These are phyloP conservation scores for Trametes sp. DNA, from an alignment of 1,284 basidiomycete species.

Conservation along the genomic window DNA sequence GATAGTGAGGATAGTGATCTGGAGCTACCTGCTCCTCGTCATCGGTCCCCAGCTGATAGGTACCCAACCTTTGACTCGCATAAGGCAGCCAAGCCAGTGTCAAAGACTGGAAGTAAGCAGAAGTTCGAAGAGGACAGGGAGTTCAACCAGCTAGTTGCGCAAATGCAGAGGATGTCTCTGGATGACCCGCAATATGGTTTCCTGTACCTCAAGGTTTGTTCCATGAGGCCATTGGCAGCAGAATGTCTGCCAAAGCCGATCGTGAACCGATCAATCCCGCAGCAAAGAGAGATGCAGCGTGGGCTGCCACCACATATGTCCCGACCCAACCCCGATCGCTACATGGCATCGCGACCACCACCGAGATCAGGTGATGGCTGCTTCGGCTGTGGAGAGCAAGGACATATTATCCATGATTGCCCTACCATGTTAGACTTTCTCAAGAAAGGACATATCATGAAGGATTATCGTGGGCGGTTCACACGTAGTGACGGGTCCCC, in stretches of 20 bases:
- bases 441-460: conserved; percentile 4
- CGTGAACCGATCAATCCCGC: not conserved
- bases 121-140: not conserved
- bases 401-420: conserved; percentile 8
- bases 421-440: conserved; percentile 1
- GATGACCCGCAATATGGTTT: conserved; percentile 6
- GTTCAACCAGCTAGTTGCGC: not conserved
- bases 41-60: too few species aligned
- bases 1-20: too few species aligned
- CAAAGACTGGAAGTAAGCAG: not conserved
- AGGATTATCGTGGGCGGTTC: conserved; percentile 1
- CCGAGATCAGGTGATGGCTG: not conserved
- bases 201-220: conserved; percentile 2
- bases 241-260: conserved; percentile 1
- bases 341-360: not conserved
- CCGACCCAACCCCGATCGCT: not conserved
- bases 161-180: conserved; percentile 9
- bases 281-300: not conserved
- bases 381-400: conserved; percentile 7
- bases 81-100: too few species aligned
- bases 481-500: not conserved
- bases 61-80: too few species aligned
- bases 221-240: conserved; percentile 2
- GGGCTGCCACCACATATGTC: conserved; percentile 7
- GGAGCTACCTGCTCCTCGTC: too few species aligned